Base-by-base conservation (phyloP, 805 yeast genomes). In the Candida dajiaensis region DNA sequence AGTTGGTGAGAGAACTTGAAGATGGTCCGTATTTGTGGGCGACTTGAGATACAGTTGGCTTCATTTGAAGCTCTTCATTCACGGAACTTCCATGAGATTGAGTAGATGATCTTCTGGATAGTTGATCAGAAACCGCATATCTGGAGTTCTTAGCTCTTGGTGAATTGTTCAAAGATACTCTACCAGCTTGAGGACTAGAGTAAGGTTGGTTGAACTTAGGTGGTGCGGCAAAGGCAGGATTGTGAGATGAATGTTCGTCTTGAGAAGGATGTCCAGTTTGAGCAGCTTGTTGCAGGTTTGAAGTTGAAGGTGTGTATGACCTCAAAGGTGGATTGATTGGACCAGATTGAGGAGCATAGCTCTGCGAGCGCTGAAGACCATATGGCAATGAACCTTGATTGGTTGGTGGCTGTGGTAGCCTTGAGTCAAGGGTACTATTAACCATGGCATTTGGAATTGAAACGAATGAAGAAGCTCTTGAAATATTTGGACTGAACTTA, bases 401-500 rank as follows among this genome's bases (percentile, higher is more conserved):
- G 23, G 19, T 19, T 20, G 18, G 23, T 12, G n/a, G n/a, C n/a
- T n/a, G n/a, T n/a, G 43, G 31, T 6, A 50, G 45, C 40, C 55
- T 44, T 21, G 46, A 39, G 10, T 31, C 16, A 15, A 47, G 31
- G 1, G 50, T 41, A n/a, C 20, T 18, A 23, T 42, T 44, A 19
- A 22, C 33, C 15, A 35, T 38, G 20, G 49, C 44, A 33, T 50
- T 49, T 11, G 49, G 41, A 38, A 58, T 40, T 1, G 62, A 56
- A n/a, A 54, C 52, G 35, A 23, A 44, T 1, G 64, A 60, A 2
- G 73, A 69, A 36, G 69, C 77, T 53, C 89, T 71, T 2, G 89
- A 82, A n/a, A 81, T 68, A 3, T 76, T 68, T 1, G 90, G 89
- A 35, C 85, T 81, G 61, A 80, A 83, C 47, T 80, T 83, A 44